Evolutionary conservation across 805 yeast species (phyloP).

Genomic region (Spathaspora passalidarum): DNA sequence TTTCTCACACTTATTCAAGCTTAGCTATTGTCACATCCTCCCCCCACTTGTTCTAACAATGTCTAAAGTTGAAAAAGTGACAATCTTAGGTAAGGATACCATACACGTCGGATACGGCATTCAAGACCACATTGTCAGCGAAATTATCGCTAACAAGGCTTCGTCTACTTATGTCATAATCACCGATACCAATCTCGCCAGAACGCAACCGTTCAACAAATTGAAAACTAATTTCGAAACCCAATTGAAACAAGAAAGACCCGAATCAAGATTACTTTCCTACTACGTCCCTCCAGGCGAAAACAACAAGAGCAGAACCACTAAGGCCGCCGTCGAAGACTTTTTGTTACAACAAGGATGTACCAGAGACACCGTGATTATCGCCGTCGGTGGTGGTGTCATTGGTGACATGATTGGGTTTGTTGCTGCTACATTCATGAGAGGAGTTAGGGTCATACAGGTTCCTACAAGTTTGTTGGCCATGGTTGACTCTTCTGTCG

Average conservation of each 20-base stretch:
- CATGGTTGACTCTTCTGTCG: constrained; percentile 98
- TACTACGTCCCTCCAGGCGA: constrained; percentile 91
- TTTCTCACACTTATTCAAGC: not conserved
- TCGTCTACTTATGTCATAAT: constrained; percentile 92
- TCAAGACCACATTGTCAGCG: constrained; percentile 67
- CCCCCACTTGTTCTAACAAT: constrained; percentile 6
- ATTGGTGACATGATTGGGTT: constrained; percentile 99
- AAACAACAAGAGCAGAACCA: constrained; percentile 78
- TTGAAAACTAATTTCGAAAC: constrained; percentile 43
- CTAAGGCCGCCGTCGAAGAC: constrained; percentile 93
- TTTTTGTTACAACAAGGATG: constrained; percentile 79
- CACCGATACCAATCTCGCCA: constrained; percentile 77
- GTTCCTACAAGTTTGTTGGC: constrained; percentile 91
- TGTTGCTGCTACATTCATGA: constrained; percentile 99
- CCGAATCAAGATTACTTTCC: constrained; percentile 62
- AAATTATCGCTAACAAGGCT: constrained; percentile 56
- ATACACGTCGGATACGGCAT: constrained; percentile 90
- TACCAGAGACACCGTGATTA: constrained; percentile 90
- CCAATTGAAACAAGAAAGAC: constrained; percentile 34
- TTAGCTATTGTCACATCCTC: not conserved
- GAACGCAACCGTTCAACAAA: constrained; percentile 57
- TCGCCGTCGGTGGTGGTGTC: constrained; percentile 98
- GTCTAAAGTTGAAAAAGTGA: constrained; percentile 48
- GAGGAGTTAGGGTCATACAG: constrained; percentile 93
- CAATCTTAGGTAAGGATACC: constrained; percentile 76